These are phyloP conservation scores for Pythium utonaiense DNA, from an alignment of 352 stramenopile genomes.

Conservation along the genomic window DNA sequence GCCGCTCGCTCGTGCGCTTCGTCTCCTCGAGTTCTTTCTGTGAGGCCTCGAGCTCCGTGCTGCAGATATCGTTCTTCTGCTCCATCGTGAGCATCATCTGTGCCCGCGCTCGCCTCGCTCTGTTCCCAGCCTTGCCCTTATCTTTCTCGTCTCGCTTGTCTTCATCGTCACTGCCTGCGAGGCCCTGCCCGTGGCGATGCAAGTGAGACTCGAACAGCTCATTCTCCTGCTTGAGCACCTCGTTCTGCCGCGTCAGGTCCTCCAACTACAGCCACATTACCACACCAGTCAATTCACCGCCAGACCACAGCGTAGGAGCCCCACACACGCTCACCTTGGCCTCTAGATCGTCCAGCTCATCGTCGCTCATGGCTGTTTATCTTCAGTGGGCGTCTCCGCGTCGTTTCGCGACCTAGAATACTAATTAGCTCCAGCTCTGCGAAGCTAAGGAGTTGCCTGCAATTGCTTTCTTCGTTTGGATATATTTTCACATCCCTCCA, in stretches of 20 bases:
- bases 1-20: constrained; percentile 85
- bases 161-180: constrained; percentile 58
- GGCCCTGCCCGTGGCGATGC: constrained; percentile 47
- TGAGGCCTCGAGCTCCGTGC: constrained; percentile 80
- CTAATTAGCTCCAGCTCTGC: too few species aligned
- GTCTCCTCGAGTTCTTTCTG: constrained; percentile 90
- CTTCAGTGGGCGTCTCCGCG: not conserved
- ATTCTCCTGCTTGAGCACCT: constrained; percentile 89
- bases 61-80: constrained; percentile 92
- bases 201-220: constrained; percentile 88
- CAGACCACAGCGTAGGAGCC: not conserved
- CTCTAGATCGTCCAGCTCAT: constrained; percentile 73
- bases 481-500: too few species aligned
- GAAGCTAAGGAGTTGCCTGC: too few species aligned
- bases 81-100: constrained; percentile 84
- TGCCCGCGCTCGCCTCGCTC: constrained; percentile 53
- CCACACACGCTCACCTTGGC: constrained; percentile 38
- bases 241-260: constrained; percentile 82
- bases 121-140: constrained; percentile 30
- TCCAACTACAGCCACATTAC: constrained; percentile 60
- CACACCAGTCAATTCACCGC: too few species aligned
- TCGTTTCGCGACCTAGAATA: constrained; percentile 11
- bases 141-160: constrained; percentile 53
- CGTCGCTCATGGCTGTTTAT: constrained; percentile 38
- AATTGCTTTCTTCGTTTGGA: too few species aligned